Evolutionary conservation across 2,329 filamentous ascomycete species (phyloP), one percentile per base, ranked within the genome.

Genomic region (Curvularia sp.): DNA sequence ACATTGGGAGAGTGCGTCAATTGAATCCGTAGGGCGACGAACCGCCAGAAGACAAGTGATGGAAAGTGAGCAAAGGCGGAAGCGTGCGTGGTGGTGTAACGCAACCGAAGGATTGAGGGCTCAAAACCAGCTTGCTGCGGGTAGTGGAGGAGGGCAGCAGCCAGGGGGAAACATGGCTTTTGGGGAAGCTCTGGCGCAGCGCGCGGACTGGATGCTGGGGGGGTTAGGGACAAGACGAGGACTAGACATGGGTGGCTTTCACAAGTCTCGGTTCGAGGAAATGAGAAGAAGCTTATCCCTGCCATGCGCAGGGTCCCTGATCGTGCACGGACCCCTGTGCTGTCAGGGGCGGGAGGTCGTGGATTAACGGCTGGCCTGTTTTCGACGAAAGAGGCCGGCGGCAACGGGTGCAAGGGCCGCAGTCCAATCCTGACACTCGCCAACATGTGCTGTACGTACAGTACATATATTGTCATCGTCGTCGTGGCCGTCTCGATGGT

Each of bases 121-220:
- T 71, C 70, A 68, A 68, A 64, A 61, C 72, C 64, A 71, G 73
- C 74, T 76, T 74, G 72, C 74, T 75, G 71, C 67, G 69, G 64
- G 70, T 72, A 74, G 72, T 70, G 39, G 71, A 74, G 70, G 69
- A 74, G 68, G 60, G 65, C 67, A 63, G 68, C 72, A 70, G 71
- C 71, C 71, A 75, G 72, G 71, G 66, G 73, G 66, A 62, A 63
- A 63, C 59, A 63, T 68, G 69, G 70, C 67, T 74, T 74, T 74
- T 76, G 71, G 71, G 70, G 32, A 36, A 70, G 58, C 59, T 60
- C 62, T 73, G 72, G 69, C 63, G 65, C 67, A 58, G 59, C 62
- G 59, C 61, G 71, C 61, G 71, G 70, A 63, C 66, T 66, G 63
- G 63, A 72, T 41, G 69, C 70, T 72, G 68, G 71, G 65, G 65